Base-by-base conservation (phyloP, 148 eudicot genomes). In the Simmondsia chinensis region DNA sequence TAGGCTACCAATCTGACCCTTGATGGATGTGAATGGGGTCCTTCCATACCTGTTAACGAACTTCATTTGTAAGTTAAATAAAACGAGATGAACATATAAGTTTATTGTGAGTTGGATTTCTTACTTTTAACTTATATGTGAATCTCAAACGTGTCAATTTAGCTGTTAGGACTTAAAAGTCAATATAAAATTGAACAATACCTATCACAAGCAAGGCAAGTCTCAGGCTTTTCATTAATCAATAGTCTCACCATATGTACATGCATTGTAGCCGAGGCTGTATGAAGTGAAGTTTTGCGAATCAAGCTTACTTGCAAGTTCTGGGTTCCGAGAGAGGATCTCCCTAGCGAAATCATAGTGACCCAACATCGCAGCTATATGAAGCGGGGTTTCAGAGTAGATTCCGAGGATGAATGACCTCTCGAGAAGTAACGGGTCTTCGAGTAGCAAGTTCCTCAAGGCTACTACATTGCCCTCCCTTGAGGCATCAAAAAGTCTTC, bases 11-110 rank as follows among this genome's bases (percentile, higher is more conserved):
- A 38, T 11, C 2, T 38, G 35, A 10, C 67, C 68, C 17, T 25
- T 29, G 7, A 40, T 38, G 34, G 57, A 60, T 2, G 68, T 71
- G 1, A 56, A 16, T 0, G 76, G 71, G 43, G 50, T 65, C 38
- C 32, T 36, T 7, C 71, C 64, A 3, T 52, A 39, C 70, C 59
- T 50, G 51, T 35, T 13, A 23, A 19, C 2, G 63, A 59, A 11
- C n/a, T 19, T 45, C 2, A 18, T 31, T 0, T 1, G 36, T 3
- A 2, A 41, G 5, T 1, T n/a, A n/a, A n/a, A n/a, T n/a, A n/a
- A n/a, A 63, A 21, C 2, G 28, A 13, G 13, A 14, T 46, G 0
- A 58, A 59, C 0, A 65, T 35, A n/a, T 26, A 31, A n/a, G n/a
- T n/a, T n/a, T n/a, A n/a, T n/a, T n/a, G n/a, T n/a, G n/a, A n/a